phyloP scores from a whole-genome alignment of 2,329 filamentous ascomycete genomes.

The Aureobasidium sp. region DNA sequence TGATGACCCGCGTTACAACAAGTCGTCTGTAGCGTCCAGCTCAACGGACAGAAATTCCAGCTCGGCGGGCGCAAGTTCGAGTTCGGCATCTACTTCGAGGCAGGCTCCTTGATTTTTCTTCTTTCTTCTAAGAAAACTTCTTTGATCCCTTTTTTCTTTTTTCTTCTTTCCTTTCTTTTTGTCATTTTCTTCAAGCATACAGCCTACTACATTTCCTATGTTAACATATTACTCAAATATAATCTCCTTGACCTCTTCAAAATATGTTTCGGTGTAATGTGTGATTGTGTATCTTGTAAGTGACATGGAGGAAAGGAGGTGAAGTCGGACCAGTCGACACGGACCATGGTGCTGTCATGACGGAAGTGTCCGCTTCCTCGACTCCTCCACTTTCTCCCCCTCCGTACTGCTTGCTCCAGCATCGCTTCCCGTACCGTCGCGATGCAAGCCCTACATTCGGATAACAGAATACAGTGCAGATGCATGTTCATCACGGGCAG shows the following conservation, averaged over 20 bases:
- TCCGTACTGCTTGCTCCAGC: not conserved
- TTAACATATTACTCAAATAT: not conserved
- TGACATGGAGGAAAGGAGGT: not conserved
- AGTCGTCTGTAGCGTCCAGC: not conserved
- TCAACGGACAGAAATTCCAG: not conserved
- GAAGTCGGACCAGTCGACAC: not conserved
- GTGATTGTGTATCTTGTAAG: not conserved
- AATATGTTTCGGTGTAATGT: not conserved
- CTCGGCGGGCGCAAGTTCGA: not conserved
- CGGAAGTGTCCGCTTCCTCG: not conserved
- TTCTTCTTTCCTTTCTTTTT: not conserved
- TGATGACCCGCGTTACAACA: not conserved
- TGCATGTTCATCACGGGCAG: too few species aligned
- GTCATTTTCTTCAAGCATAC: not conserved
- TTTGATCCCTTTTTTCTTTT: not conserved
- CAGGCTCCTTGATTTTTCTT: slow-evolving; percentile 6
- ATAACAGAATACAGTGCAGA: not conserved
- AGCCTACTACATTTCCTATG: not conserved
- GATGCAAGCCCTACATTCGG: not conserved
- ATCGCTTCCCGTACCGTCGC: not conserved
- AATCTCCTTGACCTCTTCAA: not conserved
- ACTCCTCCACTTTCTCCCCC: not conserved
- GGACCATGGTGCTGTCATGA: not conserved
- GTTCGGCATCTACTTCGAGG: not conserved
- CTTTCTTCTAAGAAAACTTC: not conserved